Evolutionary conservation across 805 yeast genomes (phyloP), one percentile per base, ranked within the genome.

Genomic region (Starmera dryadoides): DNA sequence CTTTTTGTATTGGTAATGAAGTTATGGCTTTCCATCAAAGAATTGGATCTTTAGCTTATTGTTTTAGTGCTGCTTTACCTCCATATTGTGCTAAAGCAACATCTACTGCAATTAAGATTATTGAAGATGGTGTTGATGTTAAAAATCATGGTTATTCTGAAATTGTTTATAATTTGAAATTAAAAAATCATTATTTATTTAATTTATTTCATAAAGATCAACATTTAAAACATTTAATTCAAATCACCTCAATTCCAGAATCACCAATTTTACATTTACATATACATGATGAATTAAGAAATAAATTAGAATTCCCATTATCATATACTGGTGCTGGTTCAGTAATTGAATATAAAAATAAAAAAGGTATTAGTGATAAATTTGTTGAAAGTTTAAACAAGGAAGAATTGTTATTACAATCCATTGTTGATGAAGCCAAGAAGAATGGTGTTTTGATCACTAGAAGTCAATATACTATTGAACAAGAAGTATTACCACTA

Each of bases 41-140:
- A 59, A 82, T 93, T 52, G 83, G 87, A 19, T 86, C 95, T 12
- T 71, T 72, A 47, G 96, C 96, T 3, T 93, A 87, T 58, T 93
- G 93, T 44, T 93, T 86, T 59, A 84, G 95, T 53, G 98, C 98
- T 7, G 76, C 96, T 1, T 74, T 91, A 57, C 98, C 98, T 11
- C 94, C 97, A 19, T 91, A 84, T 61, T 75, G 87, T 33, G 95
- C 95, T 1, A 72, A 67, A 41, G 79, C 80, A 3, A 75, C 74
- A 1, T 73, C 85, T 1, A 67, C 68, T 38, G 73, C 75, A 0
- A 65, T 86, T 31, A 53, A 65, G 14, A 59, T 77, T 31, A 64
- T 86, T 45, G 70, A 67, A 30, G 47, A 62, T 20, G 54, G 59
- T 29, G 48, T 56, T 30, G 45, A 48, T 31, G 54, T 54, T 23